Evolutionary conservation across 805 yeast genomes (phyloP).

Genomic region (Yamadazyma nakazawae): DNA sequence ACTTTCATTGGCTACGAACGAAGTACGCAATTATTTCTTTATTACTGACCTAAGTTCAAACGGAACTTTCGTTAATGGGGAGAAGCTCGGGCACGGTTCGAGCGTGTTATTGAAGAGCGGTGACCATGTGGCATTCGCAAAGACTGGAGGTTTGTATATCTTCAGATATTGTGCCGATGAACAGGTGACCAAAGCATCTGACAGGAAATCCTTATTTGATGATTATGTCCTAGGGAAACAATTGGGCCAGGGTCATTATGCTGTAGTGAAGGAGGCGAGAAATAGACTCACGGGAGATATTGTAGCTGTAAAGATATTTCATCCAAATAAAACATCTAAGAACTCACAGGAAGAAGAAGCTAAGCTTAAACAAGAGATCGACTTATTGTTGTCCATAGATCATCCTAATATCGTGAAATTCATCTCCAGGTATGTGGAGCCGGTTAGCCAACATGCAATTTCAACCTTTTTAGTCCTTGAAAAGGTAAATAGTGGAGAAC

Average conservation of each 20-base stretch:
- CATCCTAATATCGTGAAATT: constrained; percentile 72
- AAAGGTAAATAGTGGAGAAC: constrained; percentile 70
- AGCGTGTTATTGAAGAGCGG: constrained; percentile 56
- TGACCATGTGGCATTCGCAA: constrained; percentile 59
- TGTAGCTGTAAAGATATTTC: constrained; percentile 75
- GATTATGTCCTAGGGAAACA: constrained; percentile 54
- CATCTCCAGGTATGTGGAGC: constrained; percentile 54
- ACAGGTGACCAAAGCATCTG: constrained; percentile 15
- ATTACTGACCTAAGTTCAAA: constrained; percentile 59
- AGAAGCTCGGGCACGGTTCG: constrained; percentile 46
- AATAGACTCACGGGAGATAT: constrained; percentile 54
- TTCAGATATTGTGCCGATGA: constrained; percentile 42
- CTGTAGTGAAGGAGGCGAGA: constrained; percentile 71
- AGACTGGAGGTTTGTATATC: constrained; percentile 45
- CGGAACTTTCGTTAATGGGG: constrained; percentile 66
- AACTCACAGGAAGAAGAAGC: constrained; percentile 30
- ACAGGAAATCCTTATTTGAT: constrained; percentile 50
- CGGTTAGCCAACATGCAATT: constrained; percentile 47
- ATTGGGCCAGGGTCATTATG: constrained; percentile 77
- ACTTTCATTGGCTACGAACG: constrained; percentile 38
- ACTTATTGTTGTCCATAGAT: constrained; percentile 58
- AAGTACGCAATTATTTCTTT: constrained; percentile 36
- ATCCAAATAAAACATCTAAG: constrained; percentile 41
- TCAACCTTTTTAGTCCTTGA: constrained; percentile 66
- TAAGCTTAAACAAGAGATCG: constrained; percentile 61